Evolutionary conservation across 2,329 filamentous ascomycete species (phyloP).

Genomic region (Aspergillus glaucus): DNA sequence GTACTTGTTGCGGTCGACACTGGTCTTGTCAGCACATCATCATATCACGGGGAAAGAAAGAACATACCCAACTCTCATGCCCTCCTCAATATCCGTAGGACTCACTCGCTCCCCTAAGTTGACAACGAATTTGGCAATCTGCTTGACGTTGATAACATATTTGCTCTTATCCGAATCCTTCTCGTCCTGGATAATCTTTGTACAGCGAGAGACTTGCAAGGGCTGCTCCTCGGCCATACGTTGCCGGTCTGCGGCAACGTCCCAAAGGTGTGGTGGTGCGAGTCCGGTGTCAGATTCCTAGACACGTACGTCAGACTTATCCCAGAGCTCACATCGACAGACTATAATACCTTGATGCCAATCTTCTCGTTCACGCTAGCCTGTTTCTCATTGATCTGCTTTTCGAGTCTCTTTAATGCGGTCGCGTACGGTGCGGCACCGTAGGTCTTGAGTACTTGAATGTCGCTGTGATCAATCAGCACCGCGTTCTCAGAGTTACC

Average conservation of each 20-base stretch:
- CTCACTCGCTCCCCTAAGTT: conserved; percentile 94
- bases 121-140: conserved; percentile 99
- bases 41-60: neutral
- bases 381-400: conserved; percentile 99
- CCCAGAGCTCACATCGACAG: conserved; percentile 5
- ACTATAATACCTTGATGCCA: conserved; percentile 45
- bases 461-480: conserved; percentile 63
- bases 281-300: conserved; percentile 98
- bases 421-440: conserved; percentile 93
- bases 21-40: conserved; percentile 15
- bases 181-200: conserved; percentile 97
- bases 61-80: conserved; percentile 83
- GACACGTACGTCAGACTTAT: conserved; percentile 23
- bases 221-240: conserved; percentile 98
- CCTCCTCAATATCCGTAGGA: conserved; percentile 98
- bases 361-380: conserved; percentile 99
- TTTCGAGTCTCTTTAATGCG: conserved; percentile 92
- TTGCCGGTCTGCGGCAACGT: conserved; percentile 94
- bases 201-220: conserved; percentile 93
- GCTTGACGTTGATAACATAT: conserved; percentile 99
- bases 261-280: conserved; percentile 97
- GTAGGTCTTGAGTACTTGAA: conserved; percentile 98
- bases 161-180: conserved; percentile 97
- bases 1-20: conserved; percentile 97
- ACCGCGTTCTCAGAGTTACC: conserved; percentile 12